Evolutionary conservation across 768 basidiomycete species (phyloP).

Genomic region (Termitomyces sp.): DNA sequence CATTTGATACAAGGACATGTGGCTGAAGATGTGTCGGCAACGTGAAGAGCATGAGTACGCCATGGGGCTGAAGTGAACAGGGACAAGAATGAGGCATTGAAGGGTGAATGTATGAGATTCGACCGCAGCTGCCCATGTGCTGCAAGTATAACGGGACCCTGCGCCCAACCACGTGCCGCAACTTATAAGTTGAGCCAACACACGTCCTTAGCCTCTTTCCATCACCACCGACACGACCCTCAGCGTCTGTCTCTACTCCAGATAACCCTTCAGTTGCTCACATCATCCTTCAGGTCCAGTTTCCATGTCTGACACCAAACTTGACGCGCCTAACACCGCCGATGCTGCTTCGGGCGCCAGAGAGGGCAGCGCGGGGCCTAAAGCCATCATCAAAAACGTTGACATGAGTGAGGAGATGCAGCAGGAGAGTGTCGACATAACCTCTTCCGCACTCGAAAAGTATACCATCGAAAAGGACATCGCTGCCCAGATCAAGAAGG

Average conservation of each 20-base stretch:
- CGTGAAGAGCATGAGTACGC: slow-evolving; percentile 8
- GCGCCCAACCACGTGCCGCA: slow-evolving; percentile 16
- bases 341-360: slow-evolving; percentile 40
- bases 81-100: slow-evolving; percentile 11
- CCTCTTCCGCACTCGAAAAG: slow-evolving; percentile 79
- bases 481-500: slow-evolving; percentile 96
- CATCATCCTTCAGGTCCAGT: slow-evolving; percentile 5
- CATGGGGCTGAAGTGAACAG: slow-evolving; percentile 13
- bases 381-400: slow-evolving; percentile 93
- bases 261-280: slow-evolving; percentile 3
- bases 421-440: slow-evolving; percentile 87
- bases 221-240: slow-evolving; percentile 7
- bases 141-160: slow-evolving; percentile 7
- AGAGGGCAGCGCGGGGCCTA: slow-evolving; percentile 42
- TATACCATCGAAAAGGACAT: slow-evolving; percentile 97
- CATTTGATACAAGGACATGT: slow-evolving; percentile 8
- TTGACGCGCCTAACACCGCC: slow-evolving; percentile 53
- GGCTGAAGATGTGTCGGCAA: slow-evolving; percentile 12
- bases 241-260: slow-evolving; percentile 7
- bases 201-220: slow-evolving; percentile 10
- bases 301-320: slow-evolving; percentile 45
- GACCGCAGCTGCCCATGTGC: slow-evolving; percentile 10
- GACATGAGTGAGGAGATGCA: slow-evolving; percentile 98
- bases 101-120: slow-evolving; percentile 7
- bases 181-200: slow-evolving; percentile 15